phyloP scores from a whole-genome alignment of 371 early-diverging fungal species.

The Batrachochytrium dendrobatidis region DNA sequence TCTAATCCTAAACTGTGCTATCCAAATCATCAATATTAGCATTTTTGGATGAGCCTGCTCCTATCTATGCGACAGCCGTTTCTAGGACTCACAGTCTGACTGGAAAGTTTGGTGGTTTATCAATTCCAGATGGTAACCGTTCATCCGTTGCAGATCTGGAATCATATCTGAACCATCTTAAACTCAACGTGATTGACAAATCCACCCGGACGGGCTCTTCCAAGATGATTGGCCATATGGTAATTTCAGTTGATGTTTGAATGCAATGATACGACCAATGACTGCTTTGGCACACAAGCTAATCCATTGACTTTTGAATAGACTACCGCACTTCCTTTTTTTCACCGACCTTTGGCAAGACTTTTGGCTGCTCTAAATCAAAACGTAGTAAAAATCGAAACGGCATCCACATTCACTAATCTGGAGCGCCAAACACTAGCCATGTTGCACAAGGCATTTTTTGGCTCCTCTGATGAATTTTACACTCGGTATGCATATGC shows the following conservation, averaged over 20 bases:
- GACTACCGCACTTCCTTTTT: constrained; percentile 44
- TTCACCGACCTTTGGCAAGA: constrained; percentile 40
- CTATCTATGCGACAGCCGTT: constrained; percentile 22
- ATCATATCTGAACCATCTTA: constrained; percentile 21
- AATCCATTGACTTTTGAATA: neutral
- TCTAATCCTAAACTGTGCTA: too few relatives aligned
- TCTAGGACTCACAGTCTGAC: constrained; percentile 10
- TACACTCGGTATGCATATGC: constrained; percentile 31
- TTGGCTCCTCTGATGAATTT: constrained; percentile 18
- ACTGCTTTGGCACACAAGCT: neutral
- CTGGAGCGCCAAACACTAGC: constrained; percentile 42
- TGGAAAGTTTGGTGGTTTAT: constrained; percentile 9
- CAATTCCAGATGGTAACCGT: neutral
- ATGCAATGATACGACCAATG: neutral
- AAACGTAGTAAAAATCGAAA: constrained; percentile 46
- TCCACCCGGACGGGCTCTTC: constrained; percentile 37
- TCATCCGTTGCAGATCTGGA: constrained; percentile 1
- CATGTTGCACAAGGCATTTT: constrained; percentile 44
- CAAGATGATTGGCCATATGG: constrained; percentile 47
- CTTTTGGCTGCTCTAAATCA: constrained; percentile 44
- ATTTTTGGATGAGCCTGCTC: constrained; percentile 31
- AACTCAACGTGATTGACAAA: constrained; percentile 35
- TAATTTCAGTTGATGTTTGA: constrained; percentile 6
- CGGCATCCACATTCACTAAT: constrained; percentile 39
- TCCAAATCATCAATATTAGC: too few relatives aligned